Evolutionary conservation across 805 yeast species (phyloP).

Genomic region (Zygotorulaspora danielsina): DNA sequence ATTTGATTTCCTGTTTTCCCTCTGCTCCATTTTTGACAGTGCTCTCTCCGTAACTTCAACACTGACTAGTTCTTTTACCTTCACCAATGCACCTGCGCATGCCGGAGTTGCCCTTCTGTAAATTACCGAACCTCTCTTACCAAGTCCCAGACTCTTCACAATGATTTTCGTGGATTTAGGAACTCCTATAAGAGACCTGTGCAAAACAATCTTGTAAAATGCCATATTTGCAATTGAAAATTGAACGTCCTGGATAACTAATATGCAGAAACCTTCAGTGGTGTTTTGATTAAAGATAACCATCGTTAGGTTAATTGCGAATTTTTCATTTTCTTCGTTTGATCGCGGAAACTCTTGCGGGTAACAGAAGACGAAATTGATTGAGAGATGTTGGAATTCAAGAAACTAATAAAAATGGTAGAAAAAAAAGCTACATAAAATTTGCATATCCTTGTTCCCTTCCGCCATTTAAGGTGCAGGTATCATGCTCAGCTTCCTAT

Average conservation of each 20-base stretch:
- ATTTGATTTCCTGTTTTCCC: slow-evolving; percentile 52
- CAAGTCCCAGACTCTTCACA: slow-evolving; percentile 68
- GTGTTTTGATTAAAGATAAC: no score
- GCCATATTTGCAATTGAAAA: slow-evolving; percentile 26
- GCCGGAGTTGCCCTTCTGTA: slow-evolving; percentile 72
- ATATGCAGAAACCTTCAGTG: no score
- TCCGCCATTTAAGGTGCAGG: no score
- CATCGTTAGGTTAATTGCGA: no score
- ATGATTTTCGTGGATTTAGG: slow-evolving; percentile 65
- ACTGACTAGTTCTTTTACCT: slow-evolving; percentile 79
- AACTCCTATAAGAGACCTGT: slow-evolving; percentile 80
- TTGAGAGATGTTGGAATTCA: no score
- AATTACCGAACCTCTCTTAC: slow-evolving; percentile 64
- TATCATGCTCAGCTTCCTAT: no score
- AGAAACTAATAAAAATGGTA: no score
- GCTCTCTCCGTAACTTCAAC: slow-evolving; percentile 66
- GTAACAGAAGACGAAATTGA: no score
- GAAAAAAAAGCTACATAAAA: no score
- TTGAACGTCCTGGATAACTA: neutral
- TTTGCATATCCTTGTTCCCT: no score
- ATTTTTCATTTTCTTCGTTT: no score
- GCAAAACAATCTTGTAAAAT: slow-evolving; percentile 66
- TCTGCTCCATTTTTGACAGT: slow-evolving; percentile 49
- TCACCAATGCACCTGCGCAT: slow-evolving; percentile 78
- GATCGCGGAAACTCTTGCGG: no score